A percentile compares a stretch with the other conserved stretches of the same genome.
These are phyloP conservation scores for Posidonia oceanica DNA, from an alignment of 116 monocot genomes.

Conservation along the genomic window DNA sequence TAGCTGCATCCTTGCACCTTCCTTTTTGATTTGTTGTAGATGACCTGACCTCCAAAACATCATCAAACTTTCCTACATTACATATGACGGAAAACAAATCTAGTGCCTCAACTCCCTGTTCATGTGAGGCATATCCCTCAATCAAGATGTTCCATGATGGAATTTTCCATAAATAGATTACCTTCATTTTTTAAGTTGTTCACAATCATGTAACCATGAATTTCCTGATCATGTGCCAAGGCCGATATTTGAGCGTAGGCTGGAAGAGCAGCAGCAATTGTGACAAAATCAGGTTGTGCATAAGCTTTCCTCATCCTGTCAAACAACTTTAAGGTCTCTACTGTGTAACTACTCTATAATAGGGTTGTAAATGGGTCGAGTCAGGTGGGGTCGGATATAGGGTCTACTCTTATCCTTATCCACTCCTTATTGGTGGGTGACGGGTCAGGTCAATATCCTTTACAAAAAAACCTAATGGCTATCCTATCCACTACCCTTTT, in stretches of 20 bases:
- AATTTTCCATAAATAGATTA: conserved; percentile 38
- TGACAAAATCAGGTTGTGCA: conserved; percentile 30
- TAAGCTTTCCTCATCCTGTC: conserved; percentile 21
- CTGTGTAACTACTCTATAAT: conserved; percentile 32
- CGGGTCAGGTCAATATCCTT: conserved; percentile 12
- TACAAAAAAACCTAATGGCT: too few relatives aligned
- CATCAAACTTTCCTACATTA: conserved; percentile 1
- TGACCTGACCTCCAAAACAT: conserved; percentile 13
- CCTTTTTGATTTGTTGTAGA: conserved; percentile 15
- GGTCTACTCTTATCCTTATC: too few relatives aligned
- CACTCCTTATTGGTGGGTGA: too few relatives aligned
- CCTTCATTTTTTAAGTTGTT: too few relatives aligned
- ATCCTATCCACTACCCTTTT: too few relatives aligned
- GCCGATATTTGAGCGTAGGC: conserved; percentile 47
- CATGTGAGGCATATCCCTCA: conserved; percentile 12
- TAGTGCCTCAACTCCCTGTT: conserved; percentile 16
- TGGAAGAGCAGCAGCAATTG: conserved; percentile 35
- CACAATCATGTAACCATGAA: too few relatives aligned
- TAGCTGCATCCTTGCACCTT: conserved; percentile 38
- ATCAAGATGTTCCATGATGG: conserved; percentile 79
- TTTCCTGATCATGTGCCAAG: conserved; percentile 21
- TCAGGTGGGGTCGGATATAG: too few relatives aligned
- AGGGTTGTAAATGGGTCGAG: too few relatives aligned
- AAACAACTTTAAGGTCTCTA: conserved; percentile 23
- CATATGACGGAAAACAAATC: conserved; percentile 19